Percentiles rank a stretch among this genome's conserved stretches.
These are phyloP conservation scores for Solanum ossicruentum DNA, from an alignment of 257 asterid genomes.

Conservation along the genomic window DNA sequence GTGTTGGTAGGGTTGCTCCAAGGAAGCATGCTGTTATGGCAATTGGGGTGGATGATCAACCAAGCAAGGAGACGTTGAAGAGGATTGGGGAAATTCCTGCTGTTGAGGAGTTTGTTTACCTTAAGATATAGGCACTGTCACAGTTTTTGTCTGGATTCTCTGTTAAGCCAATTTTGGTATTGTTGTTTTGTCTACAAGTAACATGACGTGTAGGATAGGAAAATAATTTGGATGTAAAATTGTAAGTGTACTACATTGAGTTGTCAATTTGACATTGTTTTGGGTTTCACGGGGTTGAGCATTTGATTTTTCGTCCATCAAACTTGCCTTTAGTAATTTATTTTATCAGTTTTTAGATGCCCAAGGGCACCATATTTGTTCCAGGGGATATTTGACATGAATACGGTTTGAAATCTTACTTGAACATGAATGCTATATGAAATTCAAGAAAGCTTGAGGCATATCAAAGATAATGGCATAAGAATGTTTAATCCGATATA, in stretches of 20 bases:
- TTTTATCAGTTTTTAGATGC: neutral
- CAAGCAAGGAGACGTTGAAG: slow-evolving; percentile 55
- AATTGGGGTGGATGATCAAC: slow-evolving; percentile 85
- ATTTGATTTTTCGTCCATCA: neutral
- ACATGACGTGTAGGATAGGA: neutral
- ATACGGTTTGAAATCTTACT: slow-evolving; percentile 4
- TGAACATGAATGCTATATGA: neutral
- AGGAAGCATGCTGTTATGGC: slow-evolving; percentile 93
- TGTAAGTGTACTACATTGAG: neutral
- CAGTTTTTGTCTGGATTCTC: neutral
- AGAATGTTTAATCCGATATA: neutral
- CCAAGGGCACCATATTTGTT: neutral
- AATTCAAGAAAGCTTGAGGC: neutral
- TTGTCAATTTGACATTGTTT: neutral
- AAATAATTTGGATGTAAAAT: slow-evolving; percentile 6
- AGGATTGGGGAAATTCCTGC: slow-evolving; percentile 84
- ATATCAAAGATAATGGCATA: neutral
- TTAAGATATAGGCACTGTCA: slow-evolving; percentile 30
- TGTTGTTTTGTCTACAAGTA: slow-evolving; percentile 1
- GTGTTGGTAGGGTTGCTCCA: slow-evolving; percentile 85
- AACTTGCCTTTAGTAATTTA: neutral
- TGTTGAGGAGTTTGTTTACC: slow-evolving; percentile 76
- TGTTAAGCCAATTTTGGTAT: slow-evolving; percentile 15
- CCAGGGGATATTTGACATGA: neutral
- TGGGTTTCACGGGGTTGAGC: neutral